A percentile compares a stretch with the other conserved stretches of the same genome.
These are phyloP conservation scores for Piper betle DNA, from an alignment of 164 flowering plant species.

Conservation along the genomic window DNA sequence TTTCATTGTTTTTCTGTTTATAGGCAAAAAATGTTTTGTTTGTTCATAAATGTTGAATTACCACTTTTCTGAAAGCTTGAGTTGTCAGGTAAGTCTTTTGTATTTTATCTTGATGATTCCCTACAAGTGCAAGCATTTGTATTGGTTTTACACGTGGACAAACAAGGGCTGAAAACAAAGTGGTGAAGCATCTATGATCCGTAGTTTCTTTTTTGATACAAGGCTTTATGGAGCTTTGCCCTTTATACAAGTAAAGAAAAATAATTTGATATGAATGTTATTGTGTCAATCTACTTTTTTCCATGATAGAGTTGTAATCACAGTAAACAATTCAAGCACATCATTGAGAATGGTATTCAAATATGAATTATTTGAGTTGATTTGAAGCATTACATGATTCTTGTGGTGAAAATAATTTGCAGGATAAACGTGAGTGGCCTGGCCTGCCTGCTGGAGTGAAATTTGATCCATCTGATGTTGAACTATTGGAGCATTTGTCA, in stretches of 20 bases:
- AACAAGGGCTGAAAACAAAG: no score
- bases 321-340: no score
- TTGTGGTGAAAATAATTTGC: slow-evolving; percentile 10
- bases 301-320: no score
- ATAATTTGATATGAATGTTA: not conserved
- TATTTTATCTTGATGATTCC: no score
- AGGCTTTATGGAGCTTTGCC: not conserved
- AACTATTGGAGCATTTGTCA: slow-evolving; percentile 66
- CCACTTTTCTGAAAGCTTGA: no score
- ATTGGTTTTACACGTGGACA: no score
- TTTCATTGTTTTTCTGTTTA: no score
- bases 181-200: not conserved
- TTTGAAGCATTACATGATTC: not conserved
- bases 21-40: no score
- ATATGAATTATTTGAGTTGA: not conserved
- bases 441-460: slow-evolving; percentile 88
- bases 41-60: no score
- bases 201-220: not conserved
- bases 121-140: no score
- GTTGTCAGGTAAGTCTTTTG: no score
- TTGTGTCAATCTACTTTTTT: not conserved
- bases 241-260: not conserved
- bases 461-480: slow-evolving; percentile 83
- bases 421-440: slow-evolving; percentile 78
- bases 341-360: not conserved